phyloP scores from a whole-genome alignment of 2,329 filamentous ascomycete species.

The Botrytis elliptica region DNA sequence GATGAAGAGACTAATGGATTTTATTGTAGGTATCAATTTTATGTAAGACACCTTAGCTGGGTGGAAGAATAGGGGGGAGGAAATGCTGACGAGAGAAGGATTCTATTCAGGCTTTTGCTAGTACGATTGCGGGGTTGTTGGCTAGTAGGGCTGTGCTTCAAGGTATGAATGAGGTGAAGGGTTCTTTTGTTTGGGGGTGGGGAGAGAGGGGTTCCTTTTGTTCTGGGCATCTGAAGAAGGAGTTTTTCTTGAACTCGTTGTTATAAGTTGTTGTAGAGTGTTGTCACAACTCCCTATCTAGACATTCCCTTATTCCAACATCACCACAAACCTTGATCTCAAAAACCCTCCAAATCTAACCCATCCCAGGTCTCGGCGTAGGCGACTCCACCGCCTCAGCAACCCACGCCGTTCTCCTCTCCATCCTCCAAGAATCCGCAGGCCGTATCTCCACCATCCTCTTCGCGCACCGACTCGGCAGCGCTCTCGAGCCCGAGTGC shows the following conservation, averaged over 20 bases:
- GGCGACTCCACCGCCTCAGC: constrained; percentile 64
- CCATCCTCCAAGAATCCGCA: constrained; percentile 63
- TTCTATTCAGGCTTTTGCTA: constrained; percentile 64
- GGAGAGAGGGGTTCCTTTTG: background rate
- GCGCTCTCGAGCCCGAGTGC: constrained; percentile 67
- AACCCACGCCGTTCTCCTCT: constrained; percentile 63
- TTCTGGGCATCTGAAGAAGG: background rate
- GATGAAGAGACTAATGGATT: constrained; percentile 10
- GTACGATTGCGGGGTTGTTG: constrained; percentile 62
- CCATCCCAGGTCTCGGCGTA: constrained; percentile 58
- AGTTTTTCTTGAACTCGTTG: background rate
- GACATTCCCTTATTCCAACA: background rate
- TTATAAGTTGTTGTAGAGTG: too few species aligned
- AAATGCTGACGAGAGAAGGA: constrained; percentile 43
- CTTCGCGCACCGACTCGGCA: constrained; percentile 67
- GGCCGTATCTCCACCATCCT: constrained; percentile 67
- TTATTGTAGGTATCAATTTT: constrained; percentile 60
- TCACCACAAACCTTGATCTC: background rate
- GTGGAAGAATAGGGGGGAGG: background rate
- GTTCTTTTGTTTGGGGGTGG: background rate
- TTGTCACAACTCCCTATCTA: background rate
- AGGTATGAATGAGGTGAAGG: constrained; percentile 45
- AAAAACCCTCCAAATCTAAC: background rate
- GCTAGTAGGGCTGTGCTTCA: constrained; percentile 66
- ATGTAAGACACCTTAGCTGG: constrained; percentile 46